Base-by-base conservation (phyloP, 1,284 basidiomycete species). In the Coniophora puteana region DNA sequence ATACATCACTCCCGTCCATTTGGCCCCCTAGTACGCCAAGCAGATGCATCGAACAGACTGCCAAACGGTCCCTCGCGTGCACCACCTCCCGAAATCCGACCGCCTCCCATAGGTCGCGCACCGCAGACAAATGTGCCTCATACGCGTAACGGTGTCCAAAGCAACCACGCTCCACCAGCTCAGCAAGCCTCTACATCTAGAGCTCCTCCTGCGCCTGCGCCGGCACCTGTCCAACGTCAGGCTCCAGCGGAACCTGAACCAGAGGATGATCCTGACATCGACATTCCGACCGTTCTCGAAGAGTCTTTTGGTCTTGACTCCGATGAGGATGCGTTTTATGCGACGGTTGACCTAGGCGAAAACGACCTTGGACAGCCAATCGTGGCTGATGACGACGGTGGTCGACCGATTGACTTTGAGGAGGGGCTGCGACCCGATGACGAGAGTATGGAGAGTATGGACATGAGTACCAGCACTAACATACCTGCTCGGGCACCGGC, bases 301-400 rank as follows among this genome's bases (percentile, higher is more conserved):
- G 77, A 80, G 14, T 68, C 66, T 0, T 82, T 72, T 50, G 67
- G 66, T 13, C 72, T 82, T 50, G 62, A 64, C 34, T 80, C 78
- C 0, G 79, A 86, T 26, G 83, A 85, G 38, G 82, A 78, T 41
- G 78, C 69, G 4, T 72, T 83, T 46, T 63, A 80, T 27, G 79
- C 79, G 18, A 61, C 67, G 8, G 65, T 83, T 17, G 80, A 83
- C 47, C 63, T 82, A 1, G 73, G 68, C 1, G 76, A 76, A 10
- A 64, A 63, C 14, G 78, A 81, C 46, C 41, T 71, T 2, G 71
- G 69, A 16, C 56, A 58, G 33, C 69, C 71, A 5, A 74, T 83
- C 38, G 68, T 73, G 45, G 70, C 64, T 4, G 72, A 71, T 16
- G 61, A 57, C n/a, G 74, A 77, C 46, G 30, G 66, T 1, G 66